A percentile compares a stretch with the other conserved stretches of the same genome.
phyloP scores from a whole-genome alignment of 2,329 filamentous ascomycete species.

The Colletotrichum cereale region DNA sequence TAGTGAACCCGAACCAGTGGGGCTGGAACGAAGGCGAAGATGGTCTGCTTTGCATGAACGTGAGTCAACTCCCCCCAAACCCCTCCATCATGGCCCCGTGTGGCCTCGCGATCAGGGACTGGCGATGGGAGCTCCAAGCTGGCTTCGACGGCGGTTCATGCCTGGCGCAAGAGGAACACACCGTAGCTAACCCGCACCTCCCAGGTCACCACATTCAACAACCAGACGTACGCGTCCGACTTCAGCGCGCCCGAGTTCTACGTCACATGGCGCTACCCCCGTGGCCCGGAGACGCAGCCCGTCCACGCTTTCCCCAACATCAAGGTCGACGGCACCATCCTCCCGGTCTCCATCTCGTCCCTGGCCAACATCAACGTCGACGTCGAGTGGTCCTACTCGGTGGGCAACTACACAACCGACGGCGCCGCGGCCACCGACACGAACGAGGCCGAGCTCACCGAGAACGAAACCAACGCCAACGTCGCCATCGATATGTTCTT shows the following conservation, averaged over 20 bases:
- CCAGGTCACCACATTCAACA: slow-evolving; percentile 63
- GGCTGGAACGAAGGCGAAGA: slow-evolving; percentile 54
- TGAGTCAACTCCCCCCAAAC: slow-evolving; percentile 51
- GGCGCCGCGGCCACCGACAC: slow-evolving; percentile 46
- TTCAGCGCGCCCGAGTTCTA: slow-evolving; percentile 62
- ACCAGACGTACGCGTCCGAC: slow-evolving; percentile 62
- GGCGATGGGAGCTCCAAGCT: not conserved
- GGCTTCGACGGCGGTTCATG: not conserved
- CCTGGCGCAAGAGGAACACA: not conserved
- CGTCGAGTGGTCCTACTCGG: slow-evolving; percentile 63
- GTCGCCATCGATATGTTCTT: slow-evolving; percentile 72
- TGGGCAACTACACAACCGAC: slow-evolving; percentile 54
- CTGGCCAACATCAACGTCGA: slow-evolving; percentile 58
- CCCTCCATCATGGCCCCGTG: slow-evolving; percentile 10
- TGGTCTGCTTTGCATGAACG: slow-evolving; percentile 65
- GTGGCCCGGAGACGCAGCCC: slow-evolving; percentile 55
- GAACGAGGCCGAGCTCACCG: slow-evolving; percentile 49
- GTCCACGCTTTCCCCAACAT: slow-evolving; percentile 69
- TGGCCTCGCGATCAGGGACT: no score
- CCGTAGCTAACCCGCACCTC: not conserved
- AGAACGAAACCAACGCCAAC: slow-evolving; percentile 62
- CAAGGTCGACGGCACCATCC: slow-evolving; percentile 56
- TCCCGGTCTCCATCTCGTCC: slow-evolving; percentile 57
- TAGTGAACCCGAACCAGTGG: slow-evolving; percentile 70
- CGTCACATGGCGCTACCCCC: slow-evolving; percentile 65